phyloP scores from a whole-genome alignment of 345 rosid genomes.

The Euphorbia peplus region DNA sequence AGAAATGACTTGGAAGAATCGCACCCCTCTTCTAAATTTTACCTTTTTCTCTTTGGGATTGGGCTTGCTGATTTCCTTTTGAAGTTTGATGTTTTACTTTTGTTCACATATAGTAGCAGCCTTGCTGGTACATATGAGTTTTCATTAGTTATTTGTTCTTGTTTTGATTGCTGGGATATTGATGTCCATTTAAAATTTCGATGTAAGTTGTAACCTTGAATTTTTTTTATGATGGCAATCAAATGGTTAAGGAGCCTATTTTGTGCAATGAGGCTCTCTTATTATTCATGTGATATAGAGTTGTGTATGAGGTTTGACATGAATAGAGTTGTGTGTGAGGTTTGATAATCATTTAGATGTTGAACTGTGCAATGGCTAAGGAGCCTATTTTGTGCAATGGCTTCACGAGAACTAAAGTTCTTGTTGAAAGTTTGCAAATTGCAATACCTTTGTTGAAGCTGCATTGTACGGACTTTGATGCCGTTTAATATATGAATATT shows the following conservation, averaged over 20 bases:
- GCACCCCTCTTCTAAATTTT: neutral
- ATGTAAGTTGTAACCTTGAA: neutral
- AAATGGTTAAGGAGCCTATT: neutral
- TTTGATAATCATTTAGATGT: neutral
- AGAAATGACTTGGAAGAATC: neutral
- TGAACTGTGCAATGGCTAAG: neutral
- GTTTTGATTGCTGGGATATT: neutral
- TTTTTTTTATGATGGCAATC: neutral
- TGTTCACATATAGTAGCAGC: neutral
- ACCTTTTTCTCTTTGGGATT: neutral
- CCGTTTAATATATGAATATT: conserved; percentile 4
- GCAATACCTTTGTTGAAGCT: neutral
- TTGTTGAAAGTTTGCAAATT: neutral
- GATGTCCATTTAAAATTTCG: neutral
- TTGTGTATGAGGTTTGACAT: neutral
- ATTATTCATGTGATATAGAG: neutral
- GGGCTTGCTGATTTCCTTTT: neutral
- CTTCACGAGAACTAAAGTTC: neutral
- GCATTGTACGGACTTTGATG: neutral
- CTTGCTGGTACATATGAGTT: neutral
- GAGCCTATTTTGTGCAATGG: neutral
- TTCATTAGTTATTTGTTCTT: neutral
- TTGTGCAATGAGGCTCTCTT: neutral
- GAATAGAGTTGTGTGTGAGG: neutral
- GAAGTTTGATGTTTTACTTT: neutral